phyloP scores from a whole-genome alignment of 2,329 filamentous ascomycete species.

The Magnaporthiopsis poae region DNA sequence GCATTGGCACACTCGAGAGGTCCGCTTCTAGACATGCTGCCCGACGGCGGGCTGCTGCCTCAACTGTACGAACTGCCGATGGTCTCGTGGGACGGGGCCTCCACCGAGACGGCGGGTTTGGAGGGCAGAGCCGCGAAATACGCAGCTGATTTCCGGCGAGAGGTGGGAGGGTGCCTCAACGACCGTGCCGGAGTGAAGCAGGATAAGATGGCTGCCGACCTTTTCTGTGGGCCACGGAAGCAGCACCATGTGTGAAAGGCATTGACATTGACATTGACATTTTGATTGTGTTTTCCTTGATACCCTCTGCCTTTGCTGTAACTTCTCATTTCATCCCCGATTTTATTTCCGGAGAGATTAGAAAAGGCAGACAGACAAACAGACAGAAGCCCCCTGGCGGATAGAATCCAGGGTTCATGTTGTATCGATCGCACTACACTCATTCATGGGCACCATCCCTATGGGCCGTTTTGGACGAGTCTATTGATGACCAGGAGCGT shows the following conservation, averaged over 20 bases:
- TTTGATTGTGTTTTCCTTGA: background rate
- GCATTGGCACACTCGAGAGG: slow-evolving; percentile 29
- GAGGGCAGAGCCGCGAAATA: slow-evolving; percentile 40
- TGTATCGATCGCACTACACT: background rate
- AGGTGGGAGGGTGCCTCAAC: slow-evolving; percentile 55
- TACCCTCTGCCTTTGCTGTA: background rate
- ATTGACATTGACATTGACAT: background rate
- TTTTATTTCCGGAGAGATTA: background rate
- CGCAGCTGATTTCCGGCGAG: slow-evolving; percentile 46
- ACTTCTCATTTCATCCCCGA: background rate
- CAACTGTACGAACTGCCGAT: slow-evolving; percentile 43
- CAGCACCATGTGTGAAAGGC: background rate
- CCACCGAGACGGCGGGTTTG: slow-evolving; percentile 29
- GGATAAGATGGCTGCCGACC: slow-evolving; percentile 40
- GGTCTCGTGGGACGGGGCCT: slow-evolving; percentile 54
- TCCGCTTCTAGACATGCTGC: slow-evolving; percentile 41
- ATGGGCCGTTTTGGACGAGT: slow-evolving; percentile 13
- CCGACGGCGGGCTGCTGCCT: slow-evolving; percentile 32
- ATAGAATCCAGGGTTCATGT: background rate
- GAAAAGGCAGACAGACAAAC: too few species aligned
- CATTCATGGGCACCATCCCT: background rate
- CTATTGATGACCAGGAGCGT: slow-evolving; percentile 47
- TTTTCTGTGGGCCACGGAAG: slow-evolving; percentile 50
- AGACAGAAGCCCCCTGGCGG: background rate
- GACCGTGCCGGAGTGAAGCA: slow-evolving; percentile 22